Evolutionary conservation across 1,284 basidiomycete species (phyloP), one percentile per base, ranked within the genome.

Genomic region (Rhodotorula glutinis): DNA sequence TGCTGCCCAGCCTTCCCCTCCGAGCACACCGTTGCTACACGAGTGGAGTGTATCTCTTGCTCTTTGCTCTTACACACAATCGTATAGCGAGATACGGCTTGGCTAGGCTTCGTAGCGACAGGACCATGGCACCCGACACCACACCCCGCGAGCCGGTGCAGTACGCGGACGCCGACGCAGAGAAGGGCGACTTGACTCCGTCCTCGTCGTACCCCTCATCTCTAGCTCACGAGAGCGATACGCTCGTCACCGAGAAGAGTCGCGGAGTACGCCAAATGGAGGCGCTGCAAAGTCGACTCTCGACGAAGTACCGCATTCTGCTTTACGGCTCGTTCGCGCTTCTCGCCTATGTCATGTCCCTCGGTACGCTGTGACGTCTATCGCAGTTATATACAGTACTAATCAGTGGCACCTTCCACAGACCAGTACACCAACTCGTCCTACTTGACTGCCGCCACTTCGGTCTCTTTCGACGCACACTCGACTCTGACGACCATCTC

Each of bases 251-350:
- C 29, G 59, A 63, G 10, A 77, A 77, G 67, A 69, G 63, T 11
- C 72, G 73, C 30, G 78, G 78, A n/a, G 77, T 78, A 13, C 52
- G 74, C 2, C 75, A 77, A 65, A 78, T 79, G 77, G 78, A 78
- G 57, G 61, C 65, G 0, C 66, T 79, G n/a, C 54, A 64, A 29
- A 67, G 43, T 2, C 30, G 76, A 7, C 57, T 79, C n/a, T 74
- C 68, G 47, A 58, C 47, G 29, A 76, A 71, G 63, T 72, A 67
- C 44, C 70, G 71, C 16, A 57, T 71, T 43, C 41, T 76, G 23
- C 69, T 79, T 23, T 79, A 77, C 62, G 73, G 72, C 8, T 65
- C 63, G 4, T 79, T 79, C 69, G 69, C 72, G 16, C 21, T 79
- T 2, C 67, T 79, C 13, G 74, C 79, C 14, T 79, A 78, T 63